Conservation (phyloP, 208 protist genomes). For the Blechomonas ayalai region DNA sequence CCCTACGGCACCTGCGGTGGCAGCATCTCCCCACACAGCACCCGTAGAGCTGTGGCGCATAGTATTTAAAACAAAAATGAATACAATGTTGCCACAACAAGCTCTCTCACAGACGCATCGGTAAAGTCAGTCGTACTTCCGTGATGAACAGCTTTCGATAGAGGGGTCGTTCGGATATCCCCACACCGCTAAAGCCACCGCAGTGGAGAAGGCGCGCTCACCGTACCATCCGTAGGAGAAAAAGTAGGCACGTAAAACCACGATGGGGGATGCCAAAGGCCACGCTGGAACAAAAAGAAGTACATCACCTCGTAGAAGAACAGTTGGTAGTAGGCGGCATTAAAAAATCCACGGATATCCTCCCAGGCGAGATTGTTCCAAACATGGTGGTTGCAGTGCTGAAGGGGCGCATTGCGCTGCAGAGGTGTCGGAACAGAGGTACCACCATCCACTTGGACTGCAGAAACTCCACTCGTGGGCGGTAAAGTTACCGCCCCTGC, state of each 20-base stretch:
- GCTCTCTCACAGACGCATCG: too few species aligned
- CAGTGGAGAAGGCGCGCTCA: not conserved
- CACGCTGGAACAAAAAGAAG: slow-evolving; percentile 70
- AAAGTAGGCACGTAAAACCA: slow-evolving; percentile 62
- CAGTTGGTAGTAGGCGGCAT: slow-evolving; percentile 55
- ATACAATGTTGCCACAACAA: too few species aligned
- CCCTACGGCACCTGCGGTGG: too few species aligned
- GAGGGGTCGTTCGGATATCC: too few species aligned
- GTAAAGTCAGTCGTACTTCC: too few species aligned
- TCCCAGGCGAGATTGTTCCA: slow-evolving; percentile 71
- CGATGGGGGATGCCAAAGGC: slow-evolving; percentile 64
- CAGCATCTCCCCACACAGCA: too few species aligned
- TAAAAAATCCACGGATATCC: slow-evolving; percentile 45
- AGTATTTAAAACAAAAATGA: too few species aligned
- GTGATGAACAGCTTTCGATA: too few species aligned
- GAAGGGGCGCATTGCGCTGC: slow-evolving; percentile 6
- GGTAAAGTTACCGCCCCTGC: not conserved
- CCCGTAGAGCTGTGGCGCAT: too few species aligned
- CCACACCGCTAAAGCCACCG: not conserved
- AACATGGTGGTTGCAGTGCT: slow-evolving; percentile 49
- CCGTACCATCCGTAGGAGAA: slow-evolving; percentile 15
- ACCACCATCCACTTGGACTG: not conserved
- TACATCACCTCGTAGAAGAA: slow-evolving; percentile 76
- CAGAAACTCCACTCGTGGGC: not conserved
- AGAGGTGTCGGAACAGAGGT: not conserved